These are phyloP conservation scores for Oryza meridionalis DNA, from an alignment of 176 grass and related monocot species.

Conservation along the genomic window DNA sequence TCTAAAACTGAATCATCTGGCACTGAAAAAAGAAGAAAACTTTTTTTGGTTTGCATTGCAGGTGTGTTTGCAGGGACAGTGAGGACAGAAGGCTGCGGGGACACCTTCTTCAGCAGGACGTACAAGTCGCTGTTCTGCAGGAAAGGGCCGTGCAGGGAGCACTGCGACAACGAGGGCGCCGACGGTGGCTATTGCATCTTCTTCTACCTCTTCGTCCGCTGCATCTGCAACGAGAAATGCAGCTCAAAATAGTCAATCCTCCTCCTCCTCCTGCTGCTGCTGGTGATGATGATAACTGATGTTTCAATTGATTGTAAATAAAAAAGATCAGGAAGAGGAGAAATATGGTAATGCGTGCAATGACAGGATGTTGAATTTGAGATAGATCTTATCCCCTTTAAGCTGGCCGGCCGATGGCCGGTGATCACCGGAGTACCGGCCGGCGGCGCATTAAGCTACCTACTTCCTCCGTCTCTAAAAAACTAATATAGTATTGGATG, in stretches of 20 bases:
- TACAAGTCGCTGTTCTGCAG: background rate
- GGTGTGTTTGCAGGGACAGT: background rate
- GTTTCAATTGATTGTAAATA: background rate
- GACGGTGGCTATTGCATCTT: background rate
- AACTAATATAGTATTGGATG: no score
- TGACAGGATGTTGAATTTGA: background rate
- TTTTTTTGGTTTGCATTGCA: background rate
- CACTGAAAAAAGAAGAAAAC: background rate
- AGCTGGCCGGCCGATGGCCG: no score
- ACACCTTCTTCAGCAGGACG: background rate
- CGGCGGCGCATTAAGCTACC: no score
- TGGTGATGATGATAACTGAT: background rate
- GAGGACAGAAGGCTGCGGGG: background rate
- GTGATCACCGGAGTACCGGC: no score
- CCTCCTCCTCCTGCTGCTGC: background rate
- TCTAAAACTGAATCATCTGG: background rate
- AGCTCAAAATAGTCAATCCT: background rate
- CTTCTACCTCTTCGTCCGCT: background rate
- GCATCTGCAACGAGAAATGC: background rate
- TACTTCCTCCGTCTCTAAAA: no score
- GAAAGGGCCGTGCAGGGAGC: constrained; percentile 11
- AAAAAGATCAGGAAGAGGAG: background rate
- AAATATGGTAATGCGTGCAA: background rate
- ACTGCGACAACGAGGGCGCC: constrained; percentile 4
- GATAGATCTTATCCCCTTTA: background rate